Evolutionary conservation across 1,284 basidiomycete genomes (phyloP), one percentile per base, ranked within the genome.

Genomic region (Exsudoporus floridanus): DNA sequence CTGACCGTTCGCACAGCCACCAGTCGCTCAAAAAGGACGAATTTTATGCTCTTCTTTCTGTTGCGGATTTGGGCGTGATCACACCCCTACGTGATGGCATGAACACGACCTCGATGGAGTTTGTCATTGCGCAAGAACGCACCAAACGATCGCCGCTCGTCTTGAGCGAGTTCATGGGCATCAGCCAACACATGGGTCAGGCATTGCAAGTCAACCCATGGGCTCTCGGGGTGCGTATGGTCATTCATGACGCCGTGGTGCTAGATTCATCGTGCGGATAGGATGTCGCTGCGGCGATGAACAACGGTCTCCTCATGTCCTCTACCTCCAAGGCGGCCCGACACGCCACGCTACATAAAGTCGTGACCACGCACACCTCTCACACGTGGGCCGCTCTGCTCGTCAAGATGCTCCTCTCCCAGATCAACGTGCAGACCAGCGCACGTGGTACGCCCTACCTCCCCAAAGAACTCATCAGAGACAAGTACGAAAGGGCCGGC

Each of bases 71-170:
- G 21, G 95, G 91, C 8, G 87, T 99, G 25, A 97, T 98, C 72
- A 99, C 96, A 0, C 94, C 94, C 0, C 81, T 98, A 7, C 86
- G 96, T 28, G 96, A 99, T 67, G 96, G 96, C 9, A 98, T 99
- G 96, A 98, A 99, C 79, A 98, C 97, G 9, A 98, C 94, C 0
- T 88, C 85, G 45, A 98, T 98, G 95, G 96, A 98, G 74, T 98
- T 92, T 73, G 91, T 97, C 43, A 88, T 98, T 56, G 94, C 94
- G 50, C 96, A 99, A 74, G 82, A 90, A 62, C 81, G 79, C 59
- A 90, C 84, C 43, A 84, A 86, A 69, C 87, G 86, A 73, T 92
- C 88, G 50, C 94, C 90, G 0, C 82, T 96, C 50, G 90, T 99
- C 52, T 77, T 99, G 41, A 94, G 90, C 66, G 96, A 99, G 74